phyloP scores from a whole-genome alignment of 306 rosid genomes.

The Carpinus fangiana region DNA sequence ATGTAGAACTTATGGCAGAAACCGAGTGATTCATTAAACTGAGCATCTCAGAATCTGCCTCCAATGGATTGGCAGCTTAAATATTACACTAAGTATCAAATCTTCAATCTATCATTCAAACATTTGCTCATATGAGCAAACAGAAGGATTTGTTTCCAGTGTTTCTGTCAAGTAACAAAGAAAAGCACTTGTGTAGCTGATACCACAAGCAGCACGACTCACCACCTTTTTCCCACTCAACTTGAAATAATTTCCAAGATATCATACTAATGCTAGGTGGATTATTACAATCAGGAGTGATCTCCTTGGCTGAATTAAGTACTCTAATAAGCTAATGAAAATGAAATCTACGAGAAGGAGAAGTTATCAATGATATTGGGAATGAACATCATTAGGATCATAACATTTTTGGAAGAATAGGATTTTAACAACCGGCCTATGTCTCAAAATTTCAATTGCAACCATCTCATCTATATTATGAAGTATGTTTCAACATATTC shows the following conservation, averaged over 20 bases:
- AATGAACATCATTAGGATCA: not conserved
- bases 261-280: not conserved
- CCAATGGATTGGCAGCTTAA: not conserved
- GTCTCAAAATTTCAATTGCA: not conserved
- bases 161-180: not conserved
- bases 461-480: not conserved
- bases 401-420: not conserved
- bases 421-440: not conserved
- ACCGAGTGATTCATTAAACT: not conserved
- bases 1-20: not conserved
- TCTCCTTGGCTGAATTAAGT: not conserved
- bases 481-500: not conserved
- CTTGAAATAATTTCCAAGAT: not conserved
- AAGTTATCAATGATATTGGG: not conserved
- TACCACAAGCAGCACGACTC: not conserved
- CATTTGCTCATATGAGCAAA: not conserved
- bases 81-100: not conserved
- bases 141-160: not conserved
- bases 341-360: not conserved
- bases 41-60: not conserved
- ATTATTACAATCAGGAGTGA: not conserved
- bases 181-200: not conserved
- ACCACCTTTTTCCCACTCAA: not conserved
- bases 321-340: constrained; percentile 8
- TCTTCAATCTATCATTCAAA: not conserved